A percentile compares a stretch with the other conserved stretches of the same genome.
Evolutionary conservation across 148 eudicot species (phyloP).

Genomic region (Rhododendron williamsianum): DNA sequence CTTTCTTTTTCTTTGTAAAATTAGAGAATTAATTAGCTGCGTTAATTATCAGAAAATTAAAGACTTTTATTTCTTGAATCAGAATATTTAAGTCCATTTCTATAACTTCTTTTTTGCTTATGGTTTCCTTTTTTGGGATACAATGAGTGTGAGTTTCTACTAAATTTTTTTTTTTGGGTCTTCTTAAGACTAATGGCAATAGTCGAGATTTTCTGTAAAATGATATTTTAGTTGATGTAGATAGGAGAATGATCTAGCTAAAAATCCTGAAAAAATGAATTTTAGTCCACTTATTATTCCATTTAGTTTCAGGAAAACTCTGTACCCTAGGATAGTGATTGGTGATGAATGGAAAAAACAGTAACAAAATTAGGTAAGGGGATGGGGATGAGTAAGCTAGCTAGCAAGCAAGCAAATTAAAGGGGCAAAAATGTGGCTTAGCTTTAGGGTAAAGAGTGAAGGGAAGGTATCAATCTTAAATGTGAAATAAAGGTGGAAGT

Average conservation of each 20-base stretch:
- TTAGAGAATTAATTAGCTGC: neutral
- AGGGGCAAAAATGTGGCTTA: neutral
- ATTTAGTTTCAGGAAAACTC: neutral
- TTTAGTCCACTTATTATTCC: neutral
- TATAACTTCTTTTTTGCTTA: neutral
- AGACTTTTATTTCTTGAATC: neutral
- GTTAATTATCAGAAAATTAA: neutral
- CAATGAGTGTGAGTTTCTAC: too few relatives aligned
- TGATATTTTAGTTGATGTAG: too few relatives aligned
- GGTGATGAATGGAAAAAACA: neutral
- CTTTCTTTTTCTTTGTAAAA: slow-evolving; percentile 9
- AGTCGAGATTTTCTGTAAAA: too few relatives aligned
- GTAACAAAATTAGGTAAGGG: slow-evolving; percentile 5
- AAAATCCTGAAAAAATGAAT: too few relatives aligned
- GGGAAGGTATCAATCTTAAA: slow-evolving; percentile 10
- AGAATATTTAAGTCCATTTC: neutral
- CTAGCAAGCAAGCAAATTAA: neutral
- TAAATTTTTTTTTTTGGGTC: too few relatives aligned
- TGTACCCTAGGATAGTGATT: neutral
- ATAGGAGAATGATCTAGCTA: too few relatives aligned
- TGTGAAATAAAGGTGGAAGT: slow-evolving; percentile 6
- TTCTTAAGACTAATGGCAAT: too few relatives aligned
- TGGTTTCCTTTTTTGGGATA: too few relatives aligned
- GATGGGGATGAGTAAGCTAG: neutral
- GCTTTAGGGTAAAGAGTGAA: slow-evolving; percentile 11